Base-by-base conservation (phyloP, 2,329 filamentous ascomycete genomes). In the Sphaerostilbella broomeana region DNA sequence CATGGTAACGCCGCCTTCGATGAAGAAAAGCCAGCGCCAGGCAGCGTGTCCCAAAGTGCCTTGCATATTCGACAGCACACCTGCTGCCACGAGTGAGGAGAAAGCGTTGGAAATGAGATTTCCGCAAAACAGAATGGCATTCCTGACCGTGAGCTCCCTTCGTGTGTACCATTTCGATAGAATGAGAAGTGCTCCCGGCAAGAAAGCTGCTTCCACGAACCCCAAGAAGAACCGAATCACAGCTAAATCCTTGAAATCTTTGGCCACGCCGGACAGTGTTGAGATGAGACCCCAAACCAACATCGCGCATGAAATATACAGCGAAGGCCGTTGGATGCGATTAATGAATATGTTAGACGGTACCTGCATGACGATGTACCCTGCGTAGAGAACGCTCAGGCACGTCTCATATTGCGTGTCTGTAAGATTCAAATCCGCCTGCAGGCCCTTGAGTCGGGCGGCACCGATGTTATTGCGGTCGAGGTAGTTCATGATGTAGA, bases 401-500 rank as follows among this genome's bases (percentile, higher is more conserved):
- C 75, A 77, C 3, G 77, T 80, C 42, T 77, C 72, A 54, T 84
- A 84, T 54, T 85, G 64, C 3, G 68, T 70, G 48, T 74, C 63
- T 27, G 59, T 58, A 45, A 84, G 64, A 2, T 64, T 55, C 16
- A 84, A 60, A 36, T 84, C 81, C 7, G 67, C 64, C 41, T 82
- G 73, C 15, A 86, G 63, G 5, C 80, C 79, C 53, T 77, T 75
- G 37, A 85, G 67, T 16, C 75, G 70, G 2, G 81, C 81, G 1
- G 79, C 72, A 2, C 79, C 79, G 46, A 84, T 82, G 57, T 84
- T 81, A 56, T 81, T 81, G 24, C 78, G 67, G 51, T 82, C 78
- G 20, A 79, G 67, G 58, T 85, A 87, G 61, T 87, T 86, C 59
- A 65, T 69, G 56, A 87, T 84, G 53, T 86, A 87, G 64, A 87